A percentile compares a stretch with the other conserved stretches of the same genome.
These are phyloP conservation scores for Massospora cicadina DNA, from an alignment of 371 early-diverging fungal species.

Conservation along the genomic window DNA sequence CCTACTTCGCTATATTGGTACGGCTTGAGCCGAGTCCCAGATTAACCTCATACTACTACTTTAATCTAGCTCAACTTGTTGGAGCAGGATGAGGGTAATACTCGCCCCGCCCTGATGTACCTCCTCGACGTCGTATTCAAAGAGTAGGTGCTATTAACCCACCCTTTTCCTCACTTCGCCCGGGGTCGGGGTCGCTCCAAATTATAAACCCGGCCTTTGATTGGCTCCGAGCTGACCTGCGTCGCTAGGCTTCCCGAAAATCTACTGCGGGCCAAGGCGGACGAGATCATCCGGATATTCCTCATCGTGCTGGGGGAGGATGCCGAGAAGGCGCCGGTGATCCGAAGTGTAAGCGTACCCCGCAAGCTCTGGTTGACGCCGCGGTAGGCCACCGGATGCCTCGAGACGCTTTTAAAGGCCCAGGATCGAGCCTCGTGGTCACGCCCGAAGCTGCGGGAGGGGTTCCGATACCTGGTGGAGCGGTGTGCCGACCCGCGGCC, in stretches of 20 bases:
- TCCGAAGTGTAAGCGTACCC: constrained; percentile 29
- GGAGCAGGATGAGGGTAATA: constrained; percentile 29
- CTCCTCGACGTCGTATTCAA: constrained; percentile 65
- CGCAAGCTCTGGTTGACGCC: not conserved
- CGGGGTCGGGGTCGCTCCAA: too few species aligned
- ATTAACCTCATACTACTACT: too few species aligned
- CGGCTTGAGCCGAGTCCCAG: constrained; percentile 9
- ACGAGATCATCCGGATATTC: constrained; percentile 34
- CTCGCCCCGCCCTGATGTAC: constrained; percentile 51
- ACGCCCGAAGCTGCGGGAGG: constrained; percentile 39
- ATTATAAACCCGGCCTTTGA: too few species aligned
- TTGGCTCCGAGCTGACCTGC: too few species aligned
- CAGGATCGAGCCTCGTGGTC: constrained; percentile 65
- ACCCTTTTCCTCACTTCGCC: too few species aligned
- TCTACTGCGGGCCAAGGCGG: constrained; percentile 45
- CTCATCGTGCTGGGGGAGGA: constrained; percentile 32
- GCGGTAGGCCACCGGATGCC: constrained; percentile 36
- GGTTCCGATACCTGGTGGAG: constrained; percentile 49
- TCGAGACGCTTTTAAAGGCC: constrained; percentile 56
- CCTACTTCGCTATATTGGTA: constrained; percentile 81
- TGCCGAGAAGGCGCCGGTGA: constrained; percentile 47
- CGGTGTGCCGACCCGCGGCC: constrained; percentile 68
- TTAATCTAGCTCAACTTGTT: constrained; percentile 58
- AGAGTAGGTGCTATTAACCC: too few species aligned
- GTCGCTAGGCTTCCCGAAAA: constrained; percentile 33